phyloP scores from a whole-genome alignment of 805 yeast genomes.

The Saccharomycopsis schoenii region DNA sequence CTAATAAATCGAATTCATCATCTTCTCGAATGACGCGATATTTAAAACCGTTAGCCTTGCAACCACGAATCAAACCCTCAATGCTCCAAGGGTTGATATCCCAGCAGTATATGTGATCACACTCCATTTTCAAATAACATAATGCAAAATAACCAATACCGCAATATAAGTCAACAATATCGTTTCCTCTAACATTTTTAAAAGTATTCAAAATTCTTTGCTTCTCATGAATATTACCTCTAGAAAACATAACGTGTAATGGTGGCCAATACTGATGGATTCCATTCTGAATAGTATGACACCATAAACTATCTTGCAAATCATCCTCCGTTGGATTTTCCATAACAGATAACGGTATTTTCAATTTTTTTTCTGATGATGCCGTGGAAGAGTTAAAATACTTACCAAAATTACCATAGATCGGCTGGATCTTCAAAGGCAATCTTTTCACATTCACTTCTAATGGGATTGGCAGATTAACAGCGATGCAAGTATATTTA shows the following conservation, averaged over 20 bases:
- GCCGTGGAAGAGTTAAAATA: constrained; percentile 20
- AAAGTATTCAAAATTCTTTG: constrained; percentile 45
- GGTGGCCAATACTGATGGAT: constrained; percentile 81
- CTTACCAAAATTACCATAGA: constrained; percentile 62
- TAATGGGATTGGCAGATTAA: constrained; percentile 53
- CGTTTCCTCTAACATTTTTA: constrained; percentile 28
- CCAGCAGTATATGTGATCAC: constrained; percentile 57
- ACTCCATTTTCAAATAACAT: constrained; percentile 48
- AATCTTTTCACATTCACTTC: constrained; percentile 32
- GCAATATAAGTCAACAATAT: constrained; percentile 62
- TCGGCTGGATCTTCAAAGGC: constrained; percentile 50
- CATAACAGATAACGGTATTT: constrained; percentile 17
- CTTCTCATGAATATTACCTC: constrained; percentile 82
- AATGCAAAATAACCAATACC: constrained; percentile 84
- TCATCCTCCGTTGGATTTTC: constrained; percentile 34
- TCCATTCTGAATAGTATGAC: constrained; percentile 59
- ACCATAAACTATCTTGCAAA: constrained; percentile 58
- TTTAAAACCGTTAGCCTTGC: constrained; percentile 33
- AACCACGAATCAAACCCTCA: constrained; percentile 56
- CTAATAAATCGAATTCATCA: constrained; percentile 21
- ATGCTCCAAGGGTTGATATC: constrained; percentile 81
- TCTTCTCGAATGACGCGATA: constrained; percentile 30
- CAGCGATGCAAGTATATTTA: constrained; percentile 49
- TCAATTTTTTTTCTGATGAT: neutral
- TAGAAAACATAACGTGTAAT: constrained; percentile 71